phyloP scores from a whole-genome alignment of 2,329 filamentous ascomycete species.

The Penicillium sp. region DNA sequence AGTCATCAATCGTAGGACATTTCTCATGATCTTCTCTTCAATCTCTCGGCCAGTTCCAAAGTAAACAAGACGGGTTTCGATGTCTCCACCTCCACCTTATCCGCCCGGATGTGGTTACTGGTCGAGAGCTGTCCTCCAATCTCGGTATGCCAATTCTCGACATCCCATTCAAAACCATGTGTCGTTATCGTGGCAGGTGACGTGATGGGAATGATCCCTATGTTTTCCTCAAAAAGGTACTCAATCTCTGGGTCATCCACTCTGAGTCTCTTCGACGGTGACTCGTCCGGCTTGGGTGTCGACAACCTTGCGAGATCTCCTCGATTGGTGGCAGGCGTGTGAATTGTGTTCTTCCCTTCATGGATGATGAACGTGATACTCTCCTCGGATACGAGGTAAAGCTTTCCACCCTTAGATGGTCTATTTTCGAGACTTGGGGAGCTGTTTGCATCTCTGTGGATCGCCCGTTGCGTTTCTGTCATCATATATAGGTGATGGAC shows the following conservation, averaged over 20 bases:
- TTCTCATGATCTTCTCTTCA: constrained; percentile 31
- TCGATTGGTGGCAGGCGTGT: constrained; percentile 53
- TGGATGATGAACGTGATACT: constrained; percentile 82
- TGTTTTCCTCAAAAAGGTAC: constrained; percentile 68
- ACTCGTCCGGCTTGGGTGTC: not conserved
- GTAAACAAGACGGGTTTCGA: constrained; percentile 72
- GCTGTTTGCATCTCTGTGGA: constrained; percentile 5
- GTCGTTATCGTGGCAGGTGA: constrained; percentile 79
- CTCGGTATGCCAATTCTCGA: constrained; percentile 74
- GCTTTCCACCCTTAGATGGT: constrained; percentile 47
- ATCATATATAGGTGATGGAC: constrained; percentile 76
- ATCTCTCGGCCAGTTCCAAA: constrained; percentile 59
- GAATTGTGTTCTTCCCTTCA: constrained; percentile 67
- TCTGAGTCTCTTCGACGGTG: constrained; percentile 11
- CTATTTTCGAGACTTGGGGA: not conserved
- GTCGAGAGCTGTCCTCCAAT: constrained; percentile 76
- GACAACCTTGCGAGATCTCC: constrained; percentile 5
- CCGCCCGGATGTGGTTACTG: constrained; percentile 73
- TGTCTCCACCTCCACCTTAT: constrained; percentile 63
- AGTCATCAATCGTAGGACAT: no score
- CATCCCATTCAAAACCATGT: constrained; percentile 86
- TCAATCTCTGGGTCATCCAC: constrained; percentile 31
- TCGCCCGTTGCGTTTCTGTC: constrained; percentile 36
- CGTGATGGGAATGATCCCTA: constrained; percentile 83
- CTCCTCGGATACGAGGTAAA: constrained; percentile 80